Evolutionary conservation across 2,329 filamentous ascomycete species (phyloP).

Genomic region (Botrytis elliptica): DNA sequence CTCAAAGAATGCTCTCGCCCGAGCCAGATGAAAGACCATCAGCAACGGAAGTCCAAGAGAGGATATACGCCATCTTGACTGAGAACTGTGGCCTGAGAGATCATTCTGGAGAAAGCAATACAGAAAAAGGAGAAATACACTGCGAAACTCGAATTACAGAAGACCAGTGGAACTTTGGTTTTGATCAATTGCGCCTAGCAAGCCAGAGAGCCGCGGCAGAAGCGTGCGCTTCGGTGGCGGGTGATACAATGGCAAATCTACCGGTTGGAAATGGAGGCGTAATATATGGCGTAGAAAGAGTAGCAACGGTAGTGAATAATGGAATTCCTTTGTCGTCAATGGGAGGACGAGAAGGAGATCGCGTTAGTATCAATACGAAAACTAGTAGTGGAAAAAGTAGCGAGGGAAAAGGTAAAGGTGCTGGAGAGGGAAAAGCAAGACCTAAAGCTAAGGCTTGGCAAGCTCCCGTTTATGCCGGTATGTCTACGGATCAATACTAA

Average conservation of each 20-base stretch:
- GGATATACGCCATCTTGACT: slow-evolving; percentile 53
- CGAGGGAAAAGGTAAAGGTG: slow-evolving; percentile 32
- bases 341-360: slow-evolving; percentile 23
- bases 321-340: slow-evolving; percentile 17
- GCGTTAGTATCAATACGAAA: slow-evolving; percentile 31
- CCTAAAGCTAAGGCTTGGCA: slow-evolving; percentile 45
- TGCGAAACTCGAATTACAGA: slow-evolving; percentile 28
- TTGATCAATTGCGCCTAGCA: slow-evolving; percentile 35
- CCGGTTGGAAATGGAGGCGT: slow-evolving; percentile 28
- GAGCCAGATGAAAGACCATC: slow-evolving; percentile 54
- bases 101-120: not conserved
- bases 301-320: slow-evolving; percentile 22
- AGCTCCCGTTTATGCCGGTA: slow-evolving; percentile 43
- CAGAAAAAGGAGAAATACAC: slow-evolving; percentile 28
- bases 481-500: slow-evolving; percentile 14
- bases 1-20: slow-evolving; percentile 54
- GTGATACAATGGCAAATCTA: slow-evolving; percentile 18
- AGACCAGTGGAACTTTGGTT: slow-evolving; percentile 33
- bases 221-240: slow-evolving; percentile 35
- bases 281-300: slow-evolving; percentile 32
- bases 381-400: slow-evolving; percentile 34
- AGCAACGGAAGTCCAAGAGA: slow-evolving; percentile 52
- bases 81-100: slow-evolving; percentile 31
- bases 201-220: slow-evolving; percentile 37
- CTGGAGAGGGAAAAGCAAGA: slow-evolving; percentile 35